Percentiles rank a stretch among this genome's conserved stretches.
These are phyloP conservation scores for Mycosarcoma mackinlayi DNA, from an alignment of 1,284 basidiomycete genomes.

Conservation along the genomic window DNA sequence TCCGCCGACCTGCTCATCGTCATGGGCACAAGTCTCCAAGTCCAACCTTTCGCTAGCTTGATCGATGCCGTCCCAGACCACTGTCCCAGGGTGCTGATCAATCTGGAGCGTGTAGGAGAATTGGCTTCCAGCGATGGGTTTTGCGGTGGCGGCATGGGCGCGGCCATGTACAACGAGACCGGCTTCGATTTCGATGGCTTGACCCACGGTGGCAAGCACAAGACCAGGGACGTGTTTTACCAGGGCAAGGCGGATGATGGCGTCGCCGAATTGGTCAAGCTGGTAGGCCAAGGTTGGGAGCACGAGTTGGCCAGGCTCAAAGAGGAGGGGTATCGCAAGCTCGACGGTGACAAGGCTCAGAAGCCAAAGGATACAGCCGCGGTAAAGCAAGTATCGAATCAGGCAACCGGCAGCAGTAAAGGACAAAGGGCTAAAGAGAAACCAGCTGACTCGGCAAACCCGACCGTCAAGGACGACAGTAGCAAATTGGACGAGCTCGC, in stretches of 20 bases:
- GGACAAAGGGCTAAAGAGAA: not conserved
- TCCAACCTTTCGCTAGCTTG: constrained; percentile 73
- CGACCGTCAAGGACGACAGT: constrained; percentile 21
- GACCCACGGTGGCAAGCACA: constrained; percentile 35
- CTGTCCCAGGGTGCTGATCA: constrained; percentile 72
- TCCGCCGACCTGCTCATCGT: constrained; percentile 86
- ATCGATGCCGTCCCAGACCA: constrained; percentile 69
- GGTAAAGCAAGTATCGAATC: not conserved
- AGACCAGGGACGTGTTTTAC: constrained; percentile 58
- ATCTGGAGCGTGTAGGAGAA: constrained; percentile 72
- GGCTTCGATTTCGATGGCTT: constrained; percentile 65
- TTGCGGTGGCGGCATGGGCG: constrained; percentile 66
- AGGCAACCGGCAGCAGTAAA: not conserved
- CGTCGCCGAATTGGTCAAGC: constrained; percentile 42
- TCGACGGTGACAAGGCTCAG: constrained; percentile 10
- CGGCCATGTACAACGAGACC: constrained; percentile 34
- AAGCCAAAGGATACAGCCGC: not conserved
- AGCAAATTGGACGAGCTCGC: constrained; percentile 29
- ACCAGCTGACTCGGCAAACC: constrained; percentile 5
- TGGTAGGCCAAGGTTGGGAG: constrained; percentile 55
- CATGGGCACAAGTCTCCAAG: constrained; percentile 87
- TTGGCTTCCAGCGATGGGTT: constrained; percentile 69
- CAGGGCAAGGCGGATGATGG: constrained; percentile 60
- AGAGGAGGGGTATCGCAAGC: constrained; percentile 20
- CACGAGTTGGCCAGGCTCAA: constrained; percentile 27